Evolutionary conservation across 2,329 filamentous ascomycete genomes (phyloP), one percentile per base, ranked within the genome.

Genomic region (Elsinoe arachidis): DNA sequence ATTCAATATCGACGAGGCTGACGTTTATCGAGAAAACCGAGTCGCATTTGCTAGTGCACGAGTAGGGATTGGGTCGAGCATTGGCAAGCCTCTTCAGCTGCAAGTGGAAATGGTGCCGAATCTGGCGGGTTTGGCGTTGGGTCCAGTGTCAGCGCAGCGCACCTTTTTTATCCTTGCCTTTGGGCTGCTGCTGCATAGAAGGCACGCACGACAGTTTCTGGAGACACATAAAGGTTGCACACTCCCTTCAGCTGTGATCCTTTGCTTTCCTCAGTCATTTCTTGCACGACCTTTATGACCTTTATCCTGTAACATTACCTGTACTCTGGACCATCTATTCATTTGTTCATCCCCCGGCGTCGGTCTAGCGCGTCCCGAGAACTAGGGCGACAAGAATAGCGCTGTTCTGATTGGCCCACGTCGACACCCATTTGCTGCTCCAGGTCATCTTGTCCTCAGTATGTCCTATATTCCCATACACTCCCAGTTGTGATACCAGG

Each of bases 301-400:
- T 9, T 51, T 12, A 39, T n/a, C 14, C 46, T 51, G 46, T 51
- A 30, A 30, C 26, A 51, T 51, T 19, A 23, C 46, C n/a, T 34
- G 33, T 23, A 46, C 12, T 46, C 41, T 51, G 7, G 17, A 12
- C 30, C 23, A 15, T 17, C 14, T 11, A 51, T 26, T 26, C 21
- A 15, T 17, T 5, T 11, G 35, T 26, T 26, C 21, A 30, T 51
- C 26, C 14, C 17, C 15, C 46, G 46, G 46, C 46, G 46, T 35
- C 23, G 15, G 15, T 51, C 26, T 51, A 34, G 46, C 46, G 46
- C 26, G 49, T 38, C 12, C 34, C 49, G 15, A 38, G 34, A 38
- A 34, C 34, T 21, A 14, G 33, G 33, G 46, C 26, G 49, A 53
- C 49, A 26, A 53, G 49, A 53, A 53, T 53, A 53, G 49, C 49